phyloP scores from a whole-genome alignment of 495 filamentous ascomycete species.

The Penicillium subrubescens region DNA sequence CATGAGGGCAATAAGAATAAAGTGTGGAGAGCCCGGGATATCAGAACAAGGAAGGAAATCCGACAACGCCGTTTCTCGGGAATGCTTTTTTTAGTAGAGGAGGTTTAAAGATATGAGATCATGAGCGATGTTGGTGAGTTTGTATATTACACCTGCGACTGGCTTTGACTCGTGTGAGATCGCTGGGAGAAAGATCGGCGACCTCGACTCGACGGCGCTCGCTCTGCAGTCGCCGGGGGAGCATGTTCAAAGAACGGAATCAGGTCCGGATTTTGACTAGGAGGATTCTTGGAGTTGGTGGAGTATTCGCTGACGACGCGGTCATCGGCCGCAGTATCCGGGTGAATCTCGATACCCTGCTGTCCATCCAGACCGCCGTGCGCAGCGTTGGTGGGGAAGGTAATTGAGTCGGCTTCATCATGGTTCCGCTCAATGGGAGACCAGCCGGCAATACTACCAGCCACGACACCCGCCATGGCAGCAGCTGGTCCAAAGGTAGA shows the following conservation, averaged over 20 bases:
- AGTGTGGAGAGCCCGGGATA: constrained; percentile 6
- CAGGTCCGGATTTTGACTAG: constrained; percentile 61
- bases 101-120: background rate
- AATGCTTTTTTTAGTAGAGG: constrained; percentile 8
- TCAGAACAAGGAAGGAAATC: constrained; percentile 8
- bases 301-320: constrained; percentile 52
- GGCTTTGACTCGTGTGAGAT: constrained; percentile 43
- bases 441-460: constrained; percentile 85
- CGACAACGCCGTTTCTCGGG: constrained; percentile 11
- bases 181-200: constrained; percentile 42
- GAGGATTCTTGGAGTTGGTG: constrained; percentile 47
- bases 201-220: constrained; percentile 42
- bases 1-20: constrained; percentile 9
- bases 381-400: constrained; percentile 45
- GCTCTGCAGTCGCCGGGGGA: constrained; percentile 32
- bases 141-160: constrained; percentile 28
- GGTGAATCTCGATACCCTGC: constrained; percentile 60
- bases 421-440: constrained; percentile 73
- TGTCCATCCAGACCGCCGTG: constrained; percentile 51
- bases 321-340: constrained; percentile 57
- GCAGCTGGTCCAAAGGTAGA: constrained; percentile 81
- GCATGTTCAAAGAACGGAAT: constrained; percentile 54
- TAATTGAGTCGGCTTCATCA: constrained; percentile 52
- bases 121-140: background rate
- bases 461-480: constrained; percentile 83